phyloP scores from a whole-genome alignment of 768 basidiomycete species.

The Dictyophora rubrovolvata region DNA sequence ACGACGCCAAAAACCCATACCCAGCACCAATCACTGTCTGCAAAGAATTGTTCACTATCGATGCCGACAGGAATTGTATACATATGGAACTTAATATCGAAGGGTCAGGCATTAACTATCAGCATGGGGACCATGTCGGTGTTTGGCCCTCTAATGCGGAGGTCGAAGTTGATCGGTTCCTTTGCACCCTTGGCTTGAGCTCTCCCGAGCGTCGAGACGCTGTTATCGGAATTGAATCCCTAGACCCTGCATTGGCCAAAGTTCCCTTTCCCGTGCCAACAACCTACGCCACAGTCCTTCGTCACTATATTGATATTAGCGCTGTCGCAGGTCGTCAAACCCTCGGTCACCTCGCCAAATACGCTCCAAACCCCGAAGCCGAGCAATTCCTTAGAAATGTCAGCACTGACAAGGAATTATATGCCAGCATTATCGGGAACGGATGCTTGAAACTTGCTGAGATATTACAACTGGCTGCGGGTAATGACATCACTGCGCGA shows the following conservation, averaged over 20 bases:
- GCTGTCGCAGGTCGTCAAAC: constrained; percentile 92
- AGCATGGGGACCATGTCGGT: constrained; percentile 96
- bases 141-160: constrained; percentile 96
- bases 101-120: constrained; percentile 95
- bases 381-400: constrained; percentile 63
- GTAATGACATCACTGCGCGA: constrained; percentile 49
- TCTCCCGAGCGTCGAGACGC: constrained; percentile 56
- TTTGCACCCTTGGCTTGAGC: constrained; percentile 75
- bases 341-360: constrained; percentile 77
- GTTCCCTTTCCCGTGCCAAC: constrained; percentile 98
- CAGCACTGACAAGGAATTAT: constrained; percentile 82
- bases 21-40: constrained; percentile 69
- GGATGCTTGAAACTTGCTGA: constrained; percentile 90
- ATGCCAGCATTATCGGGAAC: constrained; percentile 61
- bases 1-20: constrained; percentile 96
- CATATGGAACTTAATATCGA: constrained; percentile 91
- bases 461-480: constrained; percentile 82
- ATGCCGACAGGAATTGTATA: constrained; percentile 78
- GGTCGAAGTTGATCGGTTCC: constrained; percentile 79
- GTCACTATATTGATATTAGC: constrained; percentile 95
- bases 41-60: constrained; percentile 75
- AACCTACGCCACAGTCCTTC: constrained; percentile 85
- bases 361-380: constrained; percentile 73
- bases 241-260: constrained; percentile 95
- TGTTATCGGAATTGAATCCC: constrained; percentile 88